These are phyloP conservation scores for Plantago major DNA, from an alignment of 257 asterid species.

Conservation along the genomic window DNA sequence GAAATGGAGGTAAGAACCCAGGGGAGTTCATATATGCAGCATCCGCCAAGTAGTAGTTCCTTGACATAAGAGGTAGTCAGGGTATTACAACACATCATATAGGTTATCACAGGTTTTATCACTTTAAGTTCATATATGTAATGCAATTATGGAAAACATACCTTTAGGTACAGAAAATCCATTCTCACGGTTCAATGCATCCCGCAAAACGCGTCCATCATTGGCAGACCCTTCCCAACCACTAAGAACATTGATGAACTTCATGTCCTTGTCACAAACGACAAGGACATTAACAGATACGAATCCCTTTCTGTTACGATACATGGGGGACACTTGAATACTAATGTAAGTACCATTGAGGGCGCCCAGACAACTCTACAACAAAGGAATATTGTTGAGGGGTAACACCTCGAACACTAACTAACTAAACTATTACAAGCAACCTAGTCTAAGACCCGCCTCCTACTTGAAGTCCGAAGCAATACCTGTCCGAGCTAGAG, in stretches of 20 bases:
- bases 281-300: not conserved
- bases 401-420: no score
- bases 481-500: no score
- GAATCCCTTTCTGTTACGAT: no score
- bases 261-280: not conserved
- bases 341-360: no score
- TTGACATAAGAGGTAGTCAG: not conserved
- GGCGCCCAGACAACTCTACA: no score
- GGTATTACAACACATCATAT: not conserved
- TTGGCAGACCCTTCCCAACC: conserved; percentile 1
- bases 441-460: no score
- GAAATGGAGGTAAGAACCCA: not conserved
- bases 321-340: no score
- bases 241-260: not conserved
- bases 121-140: not conserved
- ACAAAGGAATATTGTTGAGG: no score
- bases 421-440: no score
- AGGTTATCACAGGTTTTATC: not conserved
- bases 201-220: not conserved
- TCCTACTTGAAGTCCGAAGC: no score
- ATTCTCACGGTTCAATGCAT: not conserved
- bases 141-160: not conserved
- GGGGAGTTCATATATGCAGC: not conserved
- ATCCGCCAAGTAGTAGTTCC: not conserved
- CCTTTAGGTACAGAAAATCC: not conserved